Evolutionary conservation across 2,329 filamentous ascomycete genomes (phyloP), one percentile per base, ranked within the genome.

Genomic region (Blastomyces percursus): DNA sequence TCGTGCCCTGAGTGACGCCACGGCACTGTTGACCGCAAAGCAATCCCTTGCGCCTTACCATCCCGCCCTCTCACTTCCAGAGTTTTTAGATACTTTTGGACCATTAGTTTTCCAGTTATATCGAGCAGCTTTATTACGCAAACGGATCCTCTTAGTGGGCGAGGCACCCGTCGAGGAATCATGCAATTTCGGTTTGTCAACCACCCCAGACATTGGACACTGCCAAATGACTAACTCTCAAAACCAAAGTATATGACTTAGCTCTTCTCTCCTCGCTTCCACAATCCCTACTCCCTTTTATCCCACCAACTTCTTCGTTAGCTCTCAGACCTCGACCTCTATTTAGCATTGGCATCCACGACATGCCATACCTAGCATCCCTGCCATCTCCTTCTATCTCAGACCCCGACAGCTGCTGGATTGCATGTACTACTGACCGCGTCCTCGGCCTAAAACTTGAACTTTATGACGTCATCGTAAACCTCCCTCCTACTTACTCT

Each of bases 351-450:
- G 94, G 94, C 59, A 87, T 99, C 19, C 90, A 96, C 73, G 94
- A 99, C 71, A 96, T 99, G 59, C 84, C 89, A 5, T 85, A 88
- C 62, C 81, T 97, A 5, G 81, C 89, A 4, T 84, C 87, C 52
- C 81, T 96, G 5, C 80, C 80, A 75, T 57, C 79, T 77, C 66
- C 55, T 71, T 74, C 42, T 70, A 69, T 51, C 73, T 76, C 52
- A 55, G 67, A 62, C 72, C 51, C 72, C 74, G 81, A 84, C 51
- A 72, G 76, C 30, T 89, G 91, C 48, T 99, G 92, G 91, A 87
- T 96, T 64, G 94, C 93, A 14, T 96, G 92, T 74, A 96, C 93
- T 2, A 97, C 93, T 1, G 94, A 99, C 76, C 93, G 89, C 71
- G 94, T 99, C 63, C 82, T 99, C 16, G 86, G 85, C 56, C 88